phyloP scores from a whole-genome alignment of 163 green algal genomes.

The Smithsoniella earleae region DNA sequence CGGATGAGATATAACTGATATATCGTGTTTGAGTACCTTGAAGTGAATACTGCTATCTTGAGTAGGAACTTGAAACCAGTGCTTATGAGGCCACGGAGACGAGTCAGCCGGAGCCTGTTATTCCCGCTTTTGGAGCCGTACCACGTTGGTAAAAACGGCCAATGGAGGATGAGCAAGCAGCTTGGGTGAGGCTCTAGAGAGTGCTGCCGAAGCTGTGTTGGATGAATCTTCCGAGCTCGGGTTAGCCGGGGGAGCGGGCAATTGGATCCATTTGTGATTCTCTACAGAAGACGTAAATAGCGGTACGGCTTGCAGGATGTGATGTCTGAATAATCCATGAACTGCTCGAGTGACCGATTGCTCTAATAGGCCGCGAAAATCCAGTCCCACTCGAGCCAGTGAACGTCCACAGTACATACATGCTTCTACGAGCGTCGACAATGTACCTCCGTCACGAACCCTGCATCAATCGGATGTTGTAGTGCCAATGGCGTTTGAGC shows the following conservation, averaged over 20 bases:
- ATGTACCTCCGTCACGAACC: slow-evolving; percentile 8
- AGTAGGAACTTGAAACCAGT: too few relatives aligned
- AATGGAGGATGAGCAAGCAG: slow-evolving; percentile 87
- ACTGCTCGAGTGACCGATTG: slow-evolving; percentile 47
- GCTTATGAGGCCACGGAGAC: too few relatives aligned
- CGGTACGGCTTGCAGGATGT: slow-evolving; percentile 54
- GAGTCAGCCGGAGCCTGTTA: too few relatives aligned
- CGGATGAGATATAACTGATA: too few relatives aligned
- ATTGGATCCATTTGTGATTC: slow-evolving; percentile 75
- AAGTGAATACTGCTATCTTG: too few relatives aligned
- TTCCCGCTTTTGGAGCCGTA: background rate
- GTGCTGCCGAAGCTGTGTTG: background rate
- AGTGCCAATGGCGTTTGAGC: slow-evolving; percentile 31
- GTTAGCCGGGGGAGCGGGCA: slow-evolving; percentile 41
- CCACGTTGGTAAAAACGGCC: slow-evolving; percentile 78
- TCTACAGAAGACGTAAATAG: slow-evolving; percentile 66
- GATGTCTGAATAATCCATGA: slow-evolving; percentile 53
- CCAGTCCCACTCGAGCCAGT: slow-evolving; percentile 82
- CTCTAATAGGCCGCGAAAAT: slow-evolving; percentile 59
- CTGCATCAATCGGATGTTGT: slow-evolving; percentile 16
- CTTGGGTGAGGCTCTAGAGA: slow-evolving; percentile 50
- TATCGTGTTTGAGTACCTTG: too few relatives aligned
- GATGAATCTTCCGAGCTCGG: background rate
- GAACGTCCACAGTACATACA: slow-evolving; percentile 81
- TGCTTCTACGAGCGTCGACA: slow-evolving; percentile 24